A percentile compares a stretch with the other conserved stretches of the same genome.
phyloP scores from a whole-genome alignment of 2,329 filamentous ascomycete genomes.

The Pseudogymnoascus sp. region DNA sequence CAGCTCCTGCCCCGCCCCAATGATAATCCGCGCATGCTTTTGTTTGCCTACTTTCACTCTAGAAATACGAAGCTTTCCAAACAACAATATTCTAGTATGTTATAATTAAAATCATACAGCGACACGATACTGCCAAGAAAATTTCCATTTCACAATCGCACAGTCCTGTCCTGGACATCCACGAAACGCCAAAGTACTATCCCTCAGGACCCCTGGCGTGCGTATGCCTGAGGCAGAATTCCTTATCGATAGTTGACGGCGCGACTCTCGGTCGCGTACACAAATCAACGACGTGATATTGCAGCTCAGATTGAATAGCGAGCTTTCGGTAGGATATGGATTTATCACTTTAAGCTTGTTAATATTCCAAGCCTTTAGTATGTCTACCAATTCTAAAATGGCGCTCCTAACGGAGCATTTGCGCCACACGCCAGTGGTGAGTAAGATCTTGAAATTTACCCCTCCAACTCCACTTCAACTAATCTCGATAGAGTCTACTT shows the following conservation, averaged over 20 bases:
- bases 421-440: constrained; percentile 82
- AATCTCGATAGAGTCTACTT: constrained; percentile 62
- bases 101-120: not conserved
- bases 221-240: not conserved
- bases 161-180: not conserved
- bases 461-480: constrained; percentile 13
- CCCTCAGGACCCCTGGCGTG: not conserved
- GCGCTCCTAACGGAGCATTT: constrained; percentile 90
- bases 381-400: constrained; percentile 31
- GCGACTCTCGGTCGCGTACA: constrained; percentile 5
- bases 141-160: not conserved
- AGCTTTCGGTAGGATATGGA: not conserved
- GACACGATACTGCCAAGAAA: not conserved
- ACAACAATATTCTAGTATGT: not conserved
- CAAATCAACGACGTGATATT: constrained; percentile 4
- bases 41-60: not conserved
- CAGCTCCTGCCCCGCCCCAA: not conserved
- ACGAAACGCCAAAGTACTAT: not conserved
- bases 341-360: not conserved
- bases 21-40: not conserved
- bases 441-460: constrained; percentile 29
- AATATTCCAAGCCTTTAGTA: constrained; percentile 19
- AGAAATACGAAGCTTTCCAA: not conserved
- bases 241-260: not conserved
- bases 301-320: not conserved